These are phyloP conservation scores for Suillus occidentalis DNA, from an alignment of 768 basidiomycete genomes.

Conservation along the genomic window DNA sequence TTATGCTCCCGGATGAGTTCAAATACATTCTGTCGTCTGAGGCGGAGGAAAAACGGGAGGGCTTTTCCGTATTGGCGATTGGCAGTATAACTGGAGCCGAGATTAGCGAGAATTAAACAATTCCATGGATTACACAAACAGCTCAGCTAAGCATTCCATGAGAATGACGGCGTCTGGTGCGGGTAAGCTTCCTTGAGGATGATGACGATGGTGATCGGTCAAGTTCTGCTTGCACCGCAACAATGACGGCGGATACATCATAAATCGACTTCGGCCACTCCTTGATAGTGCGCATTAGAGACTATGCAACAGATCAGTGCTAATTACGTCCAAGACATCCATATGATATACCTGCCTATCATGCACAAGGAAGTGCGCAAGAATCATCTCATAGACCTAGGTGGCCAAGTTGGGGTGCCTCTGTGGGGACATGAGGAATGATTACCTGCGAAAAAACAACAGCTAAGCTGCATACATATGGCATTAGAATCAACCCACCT, in stretches of 20 bases:
- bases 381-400: constrained; percentile 94
- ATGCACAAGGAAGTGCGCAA: constrained; percentile 80
- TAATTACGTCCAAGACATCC: not conserved
- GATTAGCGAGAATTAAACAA: constrained; percentile 2
- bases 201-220: constrained; percentile 59
- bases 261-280: constrained; percentile 93
- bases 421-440: constrained; percentile 87
- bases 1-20: constrained; percentile 92
- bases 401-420: constrained; percentile 74
- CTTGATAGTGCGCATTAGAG: constrained; percentile 73
- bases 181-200: constrained; percentile 40
- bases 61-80: constrained; percentile 96
- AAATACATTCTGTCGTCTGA: constrained; percentile 88
- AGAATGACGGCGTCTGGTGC: constrained; percentile 57
- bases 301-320: constrained; percentile 39
- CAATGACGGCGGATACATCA: constrained; percentile 81
- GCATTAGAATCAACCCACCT: constrained; percentile 45
- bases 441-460: constrained; percentile 54
- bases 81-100: constrained; percentile 62
- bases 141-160: constrained; percentile 94
- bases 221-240: constrained; percentile 83
- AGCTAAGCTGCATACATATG: constrained; percentile 1
- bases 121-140: constrained; percentile 47
- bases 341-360: constrained; percentile 59
- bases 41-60: constrained; percentile 82